Conservation (phyloP, 2,329 filamentous ascomycete genomes). For the Penicillium decumbens region DNA sequence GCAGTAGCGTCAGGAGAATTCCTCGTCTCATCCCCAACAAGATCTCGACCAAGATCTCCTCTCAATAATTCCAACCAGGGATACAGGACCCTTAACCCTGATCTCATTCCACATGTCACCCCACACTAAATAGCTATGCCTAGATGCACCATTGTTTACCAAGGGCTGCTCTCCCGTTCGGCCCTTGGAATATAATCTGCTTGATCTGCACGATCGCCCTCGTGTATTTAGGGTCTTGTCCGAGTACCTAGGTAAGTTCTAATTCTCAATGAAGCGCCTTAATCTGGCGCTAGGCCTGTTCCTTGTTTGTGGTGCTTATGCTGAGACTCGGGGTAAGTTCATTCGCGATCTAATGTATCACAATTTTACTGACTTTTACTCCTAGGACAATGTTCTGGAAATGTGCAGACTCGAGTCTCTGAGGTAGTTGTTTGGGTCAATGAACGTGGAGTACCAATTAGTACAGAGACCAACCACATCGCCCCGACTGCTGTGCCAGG, state of each 20-base stretch:
- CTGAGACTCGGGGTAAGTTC: conserved; percentile 24
- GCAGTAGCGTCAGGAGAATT: conserved; percentile 10
- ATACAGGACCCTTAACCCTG: background rate
- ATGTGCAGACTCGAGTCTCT: conserved; percentile 39
- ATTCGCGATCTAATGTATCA: background rate
- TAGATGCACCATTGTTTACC: conserved; percentile 14
- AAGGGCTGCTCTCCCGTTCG: background rate
- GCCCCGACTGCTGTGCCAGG: conserved; percentile 6
- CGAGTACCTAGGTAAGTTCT: conserved; percentile 11
- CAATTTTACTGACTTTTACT: conserved; percentile 15
- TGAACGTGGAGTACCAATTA: conserved; percentile 51
- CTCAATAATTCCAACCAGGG: background rate
- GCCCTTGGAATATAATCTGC: conserved; percentile 15
- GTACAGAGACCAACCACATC: conserved; percentile 32
- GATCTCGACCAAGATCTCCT: conserved; percentile 2
- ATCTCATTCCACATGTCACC: conserved; percentile 21
- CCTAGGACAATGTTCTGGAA: conserved; percentile 32
- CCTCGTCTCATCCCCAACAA: background rate
- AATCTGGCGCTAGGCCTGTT: conserved; percentile 9
- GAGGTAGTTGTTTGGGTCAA: conserved; percentile 59
- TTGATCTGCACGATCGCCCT: conserved; percentile 18
- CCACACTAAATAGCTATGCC: conserved; percentile 15
- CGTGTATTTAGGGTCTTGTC: conserved; percentile 3
- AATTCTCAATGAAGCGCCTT: conserved; percentile 15
- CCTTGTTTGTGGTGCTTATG: conserved; percentile 15